Evolutionary conservation across 2,329 filamentous ascomycete genomes (phyloP).

Genomic region (Penicillium frequentans): DNA sequence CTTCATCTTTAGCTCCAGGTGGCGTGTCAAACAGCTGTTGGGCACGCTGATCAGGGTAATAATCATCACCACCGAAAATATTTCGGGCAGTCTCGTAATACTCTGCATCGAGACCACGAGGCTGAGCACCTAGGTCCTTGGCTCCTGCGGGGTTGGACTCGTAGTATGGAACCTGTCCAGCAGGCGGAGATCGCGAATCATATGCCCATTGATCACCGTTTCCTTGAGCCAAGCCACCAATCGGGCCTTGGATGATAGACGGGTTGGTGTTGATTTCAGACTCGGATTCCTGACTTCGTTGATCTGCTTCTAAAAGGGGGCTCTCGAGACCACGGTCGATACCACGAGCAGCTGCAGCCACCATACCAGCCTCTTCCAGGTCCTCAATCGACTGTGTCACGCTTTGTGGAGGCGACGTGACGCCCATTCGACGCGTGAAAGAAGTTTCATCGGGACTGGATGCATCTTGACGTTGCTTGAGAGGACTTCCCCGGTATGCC

Average conservation of each 20-base stretch:
- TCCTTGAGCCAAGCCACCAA: constrained; percentile 56
- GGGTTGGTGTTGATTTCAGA: constrained; percentile 78
- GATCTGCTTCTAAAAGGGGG: constrained; percentile 76
- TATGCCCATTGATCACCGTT: constrained; percentile 57
- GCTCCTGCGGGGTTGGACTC: constrained; percentile 54
- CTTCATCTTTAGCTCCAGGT: constrained; percentile 75
- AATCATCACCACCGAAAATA: constrained; percentile 39
- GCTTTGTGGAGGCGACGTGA: constrained; percentile 57
- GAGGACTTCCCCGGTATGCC: constrained; percentile 43
- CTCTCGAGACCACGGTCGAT: constrained; percentile 65
- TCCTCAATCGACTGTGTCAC: constrained; percentile 49
- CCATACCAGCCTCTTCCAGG: constrained; percentile 53
- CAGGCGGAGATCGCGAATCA: constrained; percentile 54
- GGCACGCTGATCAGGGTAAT: constrained; percentile 40
- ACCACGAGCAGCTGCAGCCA: constrained; percentile 69
- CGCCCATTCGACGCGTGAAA: constrained; percentile 40
- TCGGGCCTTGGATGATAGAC: constrained; percentile 74
- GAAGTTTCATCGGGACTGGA: constrained; percentile 38
- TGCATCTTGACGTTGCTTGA: constrained; percentile 45
- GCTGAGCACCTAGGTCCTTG: constrained; percentile 55
- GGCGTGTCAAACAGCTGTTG: constrained; percentile 49
- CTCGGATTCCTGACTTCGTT: constrained; percentile 52
- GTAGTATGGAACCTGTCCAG: constrained; percentile 29
- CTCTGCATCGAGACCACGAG: constrained; percentile 59
- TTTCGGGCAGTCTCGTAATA: constrained; percentile 58